Percentiles rank a stretch among this genome's conserved stretches.
These are phyloP conservation scores for Vigna nakashimae DNA, from an alignment of 306 rosid genomes.

Conservation along the genomic window DNA sequence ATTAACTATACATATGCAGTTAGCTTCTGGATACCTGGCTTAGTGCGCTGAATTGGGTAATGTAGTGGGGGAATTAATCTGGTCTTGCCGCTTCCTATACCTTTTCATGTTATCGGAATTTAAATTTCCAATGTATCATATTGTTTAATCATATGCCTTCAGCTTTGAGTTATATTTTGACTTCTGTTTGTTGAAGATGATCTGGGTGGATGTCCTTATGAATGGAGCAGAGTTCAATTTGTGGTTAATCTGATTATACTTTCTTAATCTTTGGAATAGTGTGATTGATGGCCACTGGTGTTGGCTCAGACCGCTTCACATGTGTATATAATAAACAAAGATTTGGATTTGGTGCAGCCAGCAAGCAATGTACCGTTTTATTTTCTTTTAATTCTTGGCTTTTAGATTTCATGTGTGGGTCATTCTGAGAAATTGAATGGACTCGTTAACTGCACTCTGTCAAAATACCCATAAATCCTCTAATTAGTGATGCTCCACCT, in stretches of 20 bases:
- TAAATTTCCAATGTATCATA: conserved; percentile 32
- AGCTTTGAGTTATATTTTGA: background rate
- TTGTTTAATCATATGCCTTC: conserved; percentile 23
- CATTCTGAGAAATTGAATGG: background rate
- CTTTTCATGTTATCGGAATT: conserved; percentile 32
- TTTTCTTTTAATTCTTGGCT: background rate
- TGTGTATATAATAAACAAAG: background rate
- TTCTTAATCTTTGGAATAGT: background rate
- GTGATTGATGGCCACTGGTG: background rate
- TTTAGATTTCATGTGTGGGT: background rate
- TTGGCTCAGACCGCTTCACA: background rate
- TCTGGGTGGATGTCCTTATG: background rate
- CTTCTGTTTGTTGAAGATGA: background rate
- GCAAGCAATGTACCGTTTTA: background rate
- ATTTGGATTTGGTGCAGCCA: background rate
- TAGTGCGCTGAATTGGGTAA: conserved; percentile 18
- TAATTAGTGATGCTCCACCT: too few species aligned
- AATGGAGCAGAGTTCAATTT: background rate
- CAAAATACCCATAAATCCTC: background rate
- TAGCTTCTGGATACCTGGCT: conserved; percentile 41
- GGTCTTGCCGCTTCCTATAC: conserved; percentile 44
- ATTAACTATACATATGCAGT: conserved; percentile 28
- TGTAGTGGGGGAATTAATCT: conserved; percentile 27
- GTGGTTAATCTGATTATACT: background rate
- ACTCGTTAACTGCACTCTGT: background rate